Evolutionary conservation across 108 stramenopile genomes (phyloP), one percentile per base, ranked within the genome.

Genomic region (Cyclotella cryptica): DNA sequence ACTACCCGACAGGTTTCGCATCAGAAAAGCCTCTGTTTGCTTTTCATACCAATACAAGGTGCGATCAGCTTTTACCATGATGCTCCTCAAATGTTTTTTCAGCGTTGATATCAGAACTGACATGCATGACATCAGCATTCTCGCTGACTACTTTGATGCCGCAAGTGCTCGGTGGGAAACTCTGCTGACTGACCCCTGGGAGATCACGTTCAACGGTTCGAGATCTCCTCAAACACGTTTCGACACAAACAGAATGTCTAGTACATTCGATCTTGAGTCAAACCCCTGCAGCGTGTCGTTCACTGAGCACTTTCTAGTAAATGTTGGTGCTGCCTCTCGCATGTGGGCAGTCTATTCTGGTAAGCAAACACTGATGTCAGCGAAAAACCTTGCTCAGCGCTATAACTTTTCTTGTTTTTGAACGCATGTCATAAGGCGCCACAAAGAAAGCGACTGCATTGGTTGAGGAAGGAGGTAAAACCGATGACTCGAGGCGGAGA

Each of bases 301-400:
- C 57, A 92, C 92, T 42, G 92, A 96, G 65, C 91, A 92, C 58
- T 96, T 96, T 66, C 75, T 96, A 17, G 81, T 91, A 26, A 90
- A 86, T 27, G 82, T 96, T 57, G 88, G 87, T 28, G 87, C 89
- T 66, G 90, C 92, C 11, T 86, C 79, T 54, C 70, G 86, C 13
- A 93, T 92, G 91, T 96, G 95, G 92, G 85, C 86, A 10, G 88
- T 90, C 15, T 93, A 91, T 66, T 91, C 88, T 24, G 74, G 83
- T 75, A 52, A 66, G 74, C 21, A 28, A 24, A 35, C 35, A 35
- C 35, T 6, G 35, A 35, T 5, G 35, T 35, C 35, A 35, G 57
- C 1, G 4, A 8, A 22, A 58, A 22, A 6, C 1, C 28, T 58
- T 22, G 28, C 21, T 26, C 19, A 63, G 2, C 66, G 21, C 51